Evolutionary conservation across 768 basidiomycete species (phyloP), one percentile per base, ranked within the genome.

Genomic region (Lactifluus piperatus): DNA sequence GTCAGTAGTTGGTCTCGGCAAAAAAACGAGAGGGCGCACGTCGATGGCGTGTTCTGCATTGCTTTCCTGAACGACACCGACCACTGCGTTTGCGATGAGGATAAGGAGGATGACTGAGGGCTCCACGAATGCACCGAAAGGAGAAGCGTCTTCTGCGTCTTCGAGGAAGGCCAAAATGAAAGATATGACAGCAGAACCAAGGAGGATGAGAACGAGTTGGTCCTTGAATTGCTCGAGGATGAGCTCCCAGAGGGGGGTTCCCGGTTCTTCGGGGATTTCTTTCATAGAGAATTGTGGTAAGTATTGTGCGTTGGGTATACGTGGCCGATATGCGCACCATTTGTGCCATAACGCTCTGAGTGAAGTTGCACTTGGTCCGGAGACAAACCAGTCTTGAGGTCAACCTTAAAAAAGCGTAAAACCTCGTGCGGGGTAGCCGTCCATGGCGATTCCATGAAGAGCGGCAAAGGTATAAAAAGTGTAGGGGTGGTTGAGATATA

Each of bases 171-270:
- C 95, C 41, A 99, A 78, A 14, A 94, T 77, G 72, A 99, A 94
- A 10, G 95, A 98, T 65, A 98, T 80, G 46, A 90, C 85, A 13
- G 95, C 95, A 1, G 94, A 97, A 2, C 81, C 94, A 47, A 99
- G 86, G 34, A 99, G 81, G 69, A 99, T 98, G 63, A 99, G 85
- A 43, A 99, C 95, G 29, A 99, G 83, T 72, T 97, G 93, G 74
- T 99, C 95, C 77, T 98, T 88, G 80, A 99, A 99, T 74, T 99
- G 95, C 65, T 97, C 94, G n/a, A 99, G 79, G 60, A 99, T 87
- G 60, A 98, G 84, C 69, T 91, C 81, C 91, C 93, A 94, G 32
- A 98, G 69, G 4, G 94, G 91, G 4, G 95, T 97, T 3, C 91
- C 75, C 0, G 91, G 86, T 10, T 94, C 91, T 68, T 97, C 93